Evolutionary conservation across 192 early-diverging fungal species (phyloP), one percentile per base, ranked within the genome.

Genomic region (Linnemannia hyalina): DNA sequence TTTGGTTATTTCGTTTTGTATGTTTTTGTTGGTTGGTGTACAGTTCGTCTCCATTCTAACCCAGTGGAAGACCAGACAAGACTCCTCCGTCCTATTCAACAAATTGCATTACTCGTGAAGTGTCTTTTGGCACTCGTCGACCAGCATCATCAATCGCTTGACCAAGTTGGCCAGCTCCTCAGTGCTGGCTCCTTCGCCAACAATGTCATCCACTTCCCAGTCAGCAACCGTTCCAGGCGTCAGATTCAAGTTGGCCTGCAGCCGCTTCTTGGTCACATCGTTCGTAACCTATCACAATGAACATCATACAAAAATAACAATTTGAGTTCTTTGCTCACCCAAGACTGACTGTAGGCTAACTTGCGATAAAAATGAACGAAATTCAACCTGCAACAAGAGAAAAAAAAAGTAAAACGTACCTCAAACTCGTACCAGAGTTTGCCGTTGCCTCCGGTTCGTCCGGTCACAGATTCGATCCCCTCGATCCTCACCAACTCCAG

Each of bases 371-470:
- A 46, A 46, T 1, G 44, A 13, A 46, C 44, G 11, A 7, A 0
- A 15, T 22, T 10, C 44, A 1, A 65, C 32, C 72, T 2, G 5
- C 16, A 71, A 60, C 4, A 41, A n/a, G 13, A 60, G 4, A 26
- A 9, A 23, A 60, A 15, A 26, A 9, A 71, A n/a, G 20, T 32
- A 54, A 13, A 35, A 60, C 76, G 70, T 80, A 85, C 83, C 83
- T 85, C 83, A 57, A 85, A 65, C 36, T 85, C 83, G 35, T 73
- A 85, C 83, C 83, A 85, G 42, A 46, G 68, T 26, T 77, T 80
- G 70, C 83, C 78, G 18, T 23, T 4, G 7, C 63, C 74, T 10
- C 20, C 29, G 6, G 78, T 77, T 1, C 69, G 54, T 20, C 70
- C 83, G 23, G 78, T 85, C 41, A 85, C 83, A 16, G 74, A 16